Percentiles rank a stretch among this genome's conserved stretches.
Conservation (phyloP, 352 stramenopile genomes). For the Thalassiosira hispida region DNA sequence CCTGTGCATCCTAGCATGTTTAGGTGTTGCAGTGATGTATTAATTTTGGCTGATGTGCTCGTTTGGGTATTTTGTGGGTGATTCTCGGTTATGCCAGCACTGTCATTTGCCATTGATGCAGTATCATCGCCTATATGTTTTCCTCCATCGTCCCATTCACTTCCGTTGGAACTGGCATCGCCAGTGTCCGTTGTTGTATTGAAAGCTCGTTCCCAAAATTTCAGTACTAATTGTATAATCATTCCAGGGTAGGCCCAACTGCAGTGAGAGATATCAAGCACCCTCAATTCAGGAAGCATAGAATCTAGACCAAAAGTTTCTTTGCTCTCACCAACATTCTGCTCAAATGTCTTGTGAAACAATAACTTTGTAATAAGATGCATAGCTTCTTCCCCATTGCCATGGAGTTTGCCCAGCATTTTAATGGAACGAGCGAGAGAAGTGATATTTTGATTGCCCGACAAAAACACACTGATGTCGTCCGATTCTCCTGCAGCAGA, state of each 20-base stretch:
- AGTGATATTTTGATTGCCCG: conserved; percentile 10
- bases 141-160: not conserved
- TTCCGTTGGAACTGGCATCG: not conserved
- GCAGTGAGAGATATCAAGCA: conserved; percentile 47
- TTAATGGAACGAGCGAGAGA: not conserved
- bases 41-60: not conserved
- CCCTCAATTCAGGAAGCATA: conserved; percentile 35
- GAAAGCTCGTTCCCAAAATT: conserved; percentile 7
- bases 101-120: not conserved
- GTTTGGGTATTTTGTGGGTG: not conserved
- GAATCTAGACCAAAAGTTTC: conserved; percentile 11
- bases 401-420: not conserved
- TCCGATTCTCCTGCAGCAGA: conserved; percentile 9
- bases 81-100: not conserved
- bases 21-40: conserved; percentile 6
- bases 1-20: conserved; percentile 17
- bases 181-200: not conserved
- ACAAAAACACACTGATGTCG: conserved; percentile 30
- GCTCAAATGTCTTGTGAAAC: conserved; percentile 3
- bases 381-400: not conserved
- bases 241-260: conserved; percentile 26
- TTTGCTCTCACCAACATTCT: not conserved
- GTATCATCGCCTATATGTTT: not conserved
- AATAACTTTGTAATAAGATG: not conserved
- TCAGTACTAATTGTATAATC: conserved; percentile 33